Percentiles rank a stretch among this genome's conserved stretches.
phyloP scores from a whole-genome alignment of 1,284 basidiomycete genomes.

The Trichosporon ovoides region DNA sequence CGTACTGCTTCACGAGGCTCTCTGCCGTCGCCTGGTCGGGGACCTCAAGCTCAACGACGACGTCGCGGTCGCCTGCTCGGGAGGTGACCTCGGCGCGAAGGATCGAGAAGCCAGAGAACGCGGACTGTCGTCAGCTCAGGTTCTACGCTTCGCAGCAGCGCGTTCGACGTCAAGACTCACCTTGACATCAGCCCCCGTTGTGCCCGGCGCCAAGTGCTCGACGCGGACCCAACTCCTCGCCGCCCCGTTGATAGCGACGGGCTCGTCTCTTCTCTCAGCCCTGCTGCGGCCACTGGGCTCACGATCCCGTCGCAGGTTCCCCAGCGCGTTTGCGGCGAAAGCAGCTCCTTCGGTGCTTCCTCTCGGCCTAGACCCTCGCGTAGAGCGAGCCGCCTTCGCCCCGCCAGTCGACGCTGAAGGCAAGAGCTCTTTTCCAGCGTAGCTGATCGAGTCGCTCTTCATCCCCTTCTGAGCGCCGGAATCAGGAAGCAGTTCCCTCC shows the following conservation, averaged over 20 bases:
- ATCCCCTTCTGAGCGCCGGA: conserved; percentile 23
- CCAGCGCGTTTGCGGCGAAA: conserved; percentile 3
- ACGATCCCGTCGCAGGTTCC: neutral
- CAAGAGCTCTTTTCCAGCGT: conserved; percentile 15
- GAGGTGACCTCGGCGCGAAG: conserved; percentile 53
- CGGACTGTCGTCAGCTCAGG: conserved; percentile 54
- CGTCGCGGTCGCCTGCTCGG: conserved; percentile 45
- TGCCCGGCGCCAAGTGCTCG: conserved; percentile 66
- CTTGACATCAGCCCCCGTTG: conserved; percentile 74
- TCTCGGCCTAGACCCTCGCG: conserved; percentile 7
- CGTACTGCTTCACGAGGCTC: conserved; percentile 65
- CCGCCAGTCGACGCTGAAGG: neutral
- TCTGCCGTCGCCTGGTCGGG: conserved; percentile 61
- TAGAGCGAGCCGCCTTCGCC: conserved; percentile 3
- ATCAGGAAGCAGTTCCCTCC: conserved; percentile 32
- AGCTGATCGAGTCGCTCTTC: conserved; percentile 3
- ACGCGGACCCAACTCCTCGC: conserved; percentile 67
- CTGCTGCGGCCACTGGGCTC: neutral
- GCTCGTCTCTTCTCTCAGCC: neutral
- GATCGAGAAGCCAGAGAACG: conserved; percentile 73
- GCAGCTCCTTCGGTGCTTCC: conserved; percentile 1
- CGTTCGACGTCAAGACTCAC: conserved; percentile 44
- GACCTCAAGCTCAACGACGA: conserved; percentile 67
- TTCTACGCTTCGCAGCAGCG: neutral
- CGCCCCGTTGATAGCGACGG: conserved; percentile 64